Percentiles rank a stretch among this genome's conserved stretches.
Conservation (phyloP, 225 moss, liverwort and hornwort species). For the Physcomitrium patens region DNA sequence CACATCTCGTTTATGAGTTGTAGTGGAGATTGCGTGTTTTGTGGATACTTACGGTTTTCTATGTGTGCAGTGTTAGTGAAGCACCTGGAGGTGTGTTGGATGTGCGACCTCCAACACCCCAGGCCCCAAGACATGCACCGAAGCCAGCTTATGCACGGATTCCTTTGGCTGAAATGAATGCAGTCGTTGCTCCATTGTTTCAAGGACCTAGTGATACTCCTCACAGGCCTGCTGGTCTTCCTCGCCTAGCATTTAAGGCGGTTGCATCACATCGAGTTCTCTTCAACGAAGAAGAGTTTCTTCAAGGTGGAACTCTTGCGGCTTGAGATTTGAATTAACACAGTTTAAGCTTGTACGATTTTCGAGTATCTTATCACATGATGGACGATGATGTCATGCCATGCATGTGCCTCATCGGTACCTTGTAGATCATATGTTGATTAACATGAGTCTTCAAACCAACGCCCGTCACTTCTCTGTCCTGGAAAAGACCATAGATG, state of each 20-base stretch:
- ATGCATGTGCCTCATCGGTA: too few species aligned
- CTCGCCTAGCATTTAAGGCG: slow-evolving; percentile 44
- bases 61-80: slow-evolving; percentile 32
- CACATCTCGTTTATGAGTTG: too few species aligned
- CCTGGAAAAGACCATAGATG: background rate
- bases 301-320: slow-evolving; percentile 24
- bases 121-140: slow-evolving; percentile 45
- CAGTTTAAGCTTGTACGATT: background rate
- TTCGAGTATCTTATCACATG: background rate
- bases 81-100: slow-evolving; percentile 38
- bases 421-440: slow-evolving; percentile 15
- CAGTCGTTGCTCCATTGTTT: slow-evolving; percentile 43
- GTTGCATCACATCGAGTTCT: slow-evolving; percentile 51
- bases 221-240: slow-evolving; percentile 44
- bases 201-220: slow-evolving; percentile 40
- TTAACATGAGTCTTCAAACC: background rate
- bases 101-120: slow-evolving; percentile 46
- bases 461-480: background rate
- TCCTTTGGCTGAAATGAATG: slow-evolving; percentile 45
- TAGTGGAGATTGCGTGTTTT: too few species aligned
- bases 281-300: slow-evolving; percentile 44
- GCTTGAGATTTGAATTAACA: background rate
- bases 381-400: background rate
- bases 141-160: slow-evolving; percentile 49
- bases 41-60: too few species aligned